These are phyloP conservation scores for Penicillium sp. DNA, from an alignment of 2,329 filamentous ascomycete genomes.

Conservation along the genomic window DNA sequence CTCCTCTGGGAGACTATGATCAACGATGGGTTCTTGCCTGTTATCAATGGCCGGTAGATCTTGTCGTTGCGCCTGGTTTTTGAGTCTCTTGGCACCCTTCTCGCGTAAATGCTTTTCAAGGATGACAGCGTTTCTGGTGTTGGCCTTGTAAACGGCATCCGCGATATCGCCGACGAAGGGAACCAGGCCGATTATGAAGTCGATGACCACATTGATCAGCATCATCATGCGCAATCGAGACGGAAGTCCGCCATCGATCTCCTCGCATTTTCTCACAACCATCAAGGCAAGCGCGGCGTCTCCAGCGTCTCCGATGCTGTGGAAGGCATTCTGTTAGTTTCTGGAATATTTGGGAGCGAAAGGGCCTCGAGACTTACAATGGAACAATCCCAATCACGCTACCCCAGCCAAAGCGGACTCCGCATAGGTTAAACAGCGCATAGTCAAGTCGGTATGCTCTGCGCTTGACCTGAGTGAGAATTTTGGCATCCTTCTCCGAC, in stretches of 20 bases:
- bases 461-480: constrained; percentile 84
- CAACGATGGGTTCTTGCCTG: constrained; percentile 21
- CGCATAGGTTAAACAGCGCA: constrained; percentile 77
- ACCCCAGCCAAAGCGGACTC: constrained; percentile 85
- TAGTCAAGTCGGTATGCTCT: constrained; percentile 85
- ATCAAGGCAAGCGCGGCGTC: constrained; percentile 75
- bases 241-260: constrained; percentile 73
- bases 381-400: constrained; percentile 83
- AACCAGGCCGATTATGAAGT: constrained; percentile 53
- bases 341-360: neutral
- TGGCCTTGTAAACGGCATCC: constrained; percentile 52
- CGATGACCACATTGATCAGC: constrained; percentile 71
- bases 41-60: constrained; percentile 9
- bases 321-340: constrained; percentile 6
- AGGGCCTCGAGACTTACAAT: constrained; percentile 57
- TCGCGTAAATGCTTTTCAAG: constrained; percentile 49
- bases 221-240: constrained; percentile 65
- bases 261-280: constrained; percentile 71
- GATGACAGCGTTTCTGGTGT: constrained; percentile 50
- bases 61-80: constrained; percentile 28
- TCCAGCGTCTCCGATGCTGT: constrained; percentile 71
- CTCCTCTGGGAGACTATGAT: constrained; percentile 43
- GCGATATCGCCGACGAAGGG: constrained; percentile 54
- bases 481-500: constrained; percentile 75
- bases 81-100: constrained; percentile 39